Evolutionary conservation across 768 basidiomycete species (phyloP).

Genomic region (Dendrothele bispora): DNA sequence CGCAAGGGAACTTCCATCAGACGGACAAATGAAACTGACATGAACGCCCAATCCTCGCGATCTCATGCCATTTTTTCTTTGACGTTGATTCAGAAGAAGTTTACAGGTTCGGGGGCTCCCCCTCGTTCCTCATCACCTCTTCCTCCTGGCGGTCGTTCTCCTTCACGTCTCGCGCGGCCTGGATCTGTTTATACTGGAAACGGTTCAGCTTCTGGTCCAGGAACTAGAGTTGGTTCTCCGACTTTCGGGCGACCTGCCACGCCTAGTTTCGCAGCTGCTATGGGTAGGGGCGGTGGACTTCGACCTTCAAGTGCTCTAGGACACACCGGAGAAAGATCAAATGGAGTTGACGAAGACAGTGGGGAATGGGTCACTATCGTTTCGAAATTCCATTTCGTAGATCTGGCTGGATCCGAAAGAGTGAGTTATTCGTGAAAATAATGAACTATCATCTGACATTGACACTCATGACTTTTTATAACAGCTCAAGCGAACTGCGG

Average conservation of each 20-base stretch:
- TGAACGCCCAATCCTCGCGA: conserved; percentile 98
- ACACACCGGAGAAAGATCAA: conserved; percentile 51
- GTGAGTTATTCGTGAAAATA: conserved; percentile 42
- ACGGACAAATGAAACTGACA: conserved; percentile 95
- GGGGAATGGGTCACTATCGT: conserved; percentile 90
- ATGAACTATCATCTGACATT: conserved; percentile 5
- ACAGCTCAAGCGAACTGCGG: conserved; percentile 93
- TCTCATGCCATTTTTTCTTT: conserved; percentile 99
- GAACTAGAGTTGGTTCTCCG: conserved; percentile 68
- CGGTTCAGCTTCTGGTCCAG: conserved; percentile 25
- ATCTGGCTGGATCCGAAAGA: conserved; percentile 94
- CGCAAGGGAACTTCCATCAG: conserved; percentile 88
- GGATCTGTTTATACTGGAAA: conserved; percentile 65
- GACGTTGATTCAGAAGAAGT: conserved; percentile 90
- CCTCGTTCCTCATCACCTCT: conserved; percentile 78
- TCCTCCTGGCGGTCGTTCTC: conserved; percentile 71
- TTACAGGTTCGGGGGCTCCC: conserved; percentile 64
- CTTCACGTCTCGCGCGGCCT: conserved; percentile 79
- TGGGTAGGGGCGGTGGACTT: conserved; percentile 64
- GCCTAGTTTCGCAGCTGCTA: conserved; percentile 75
- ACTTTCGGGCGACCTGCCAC: conserved; percentile 77
- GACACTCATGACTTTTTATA: conserved; percentile 18
- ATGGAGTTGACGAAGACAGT: conserved; percentile 53
- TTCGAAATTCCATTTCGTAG: conserved; percentile 98
- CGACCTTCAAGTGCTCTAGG: conserved; percentile 85